Evolutionary conservation across 2,329 filamentous ascomycete genomes (phyloP), one percentile per base, ranked within the genome.

Genomic region (Fusarium mundagurra): DNA sequence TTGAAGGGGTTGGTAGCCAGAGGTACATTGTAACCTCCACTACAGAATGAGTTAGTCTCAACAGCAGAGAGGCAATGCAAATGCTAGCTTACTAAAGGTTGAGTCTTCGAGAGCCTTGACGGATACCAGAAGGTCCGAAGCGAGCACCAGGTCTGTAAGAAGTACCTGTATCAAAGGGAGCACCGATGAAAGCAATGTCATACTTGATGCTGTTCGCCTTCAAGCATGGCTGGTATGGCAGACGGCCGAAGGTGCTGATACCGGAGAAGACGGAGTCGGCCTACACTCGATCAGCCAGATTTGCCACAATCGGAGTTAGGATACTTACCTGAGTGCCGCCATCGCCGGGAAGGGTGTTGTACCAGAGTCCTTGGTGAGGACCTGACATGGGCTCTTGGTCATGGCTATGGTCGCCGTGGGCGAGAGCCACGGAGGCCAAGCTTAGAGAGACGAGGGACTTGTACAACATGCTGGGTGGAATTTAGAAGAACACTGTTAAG

Each of bases 221-320:
- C 8, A 97, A 86, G 80, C 94, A 97, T 7, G 93, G 93, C 66
- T 88, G 89, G 83, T 97, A 96, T 11, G 92, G 91, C 47, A 96
- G 85, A 58, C 93, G 91, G 17, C 93, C 94, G 80, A 96, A 96
- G 13, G 94, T 97, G 2, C 92, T 93, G 79, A 97, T 96, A 34
- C 94, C 94, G 3, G 93, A 96, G 84, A 96, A 97, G 66, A 96
- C 93, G 1, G 93, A 95, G 81, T 97, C 94, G 68, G 94, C 94
- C 92, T 95, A 2, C 1, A 39, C 3, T 0, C 6, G 1, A 18
- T 75, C 5, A 76, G 53, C 2, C 14, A 18, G 2, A 5, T 6
- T 24, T 12, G 11, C 13, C 11, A 22, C 16, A 5, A 1, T 5
- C 6, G 3, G 3, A 11, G 2, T 6, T 6, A 1, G 0, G 8